Base-by-base conservation (phyloP, 2,329 filamentous ascomycete genomes). In the Colletotrichum euphorbiae region DNA sequence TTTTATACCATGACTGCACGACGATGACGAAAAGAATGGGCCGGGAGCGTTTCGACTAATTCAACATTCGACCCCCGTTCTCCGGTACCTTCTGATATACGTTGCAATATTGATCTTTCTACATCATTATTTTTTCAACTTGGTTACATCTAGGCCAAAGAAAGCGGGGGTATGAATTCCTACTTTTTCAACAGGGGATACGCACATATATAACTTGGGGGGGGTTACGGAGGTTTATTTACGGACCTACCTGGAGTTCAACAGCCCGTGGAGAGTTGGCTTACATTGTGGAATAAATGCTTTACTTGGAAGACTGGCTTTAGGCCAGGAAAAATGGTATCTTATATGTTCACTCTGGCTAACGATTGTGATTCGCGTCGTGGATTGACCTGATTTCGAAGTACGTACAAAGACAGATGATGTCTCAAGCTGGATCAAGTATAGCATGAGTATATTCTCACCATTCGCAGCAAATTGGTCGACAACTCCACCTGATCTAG, bases 171-270 rank as follows among this genome's bases (percentile, higher is more conserved):
- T 54, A 33, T 45, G 60, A 48, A 21, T 62, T 58, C 38, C 64
- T 64, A 52, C 52, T 36, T 51, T 64, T 67, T 67, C 64, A 67
- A 64, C 64, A 67, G 46, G 36, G 60, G 51, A 57, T 15, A 52
- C 8, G 33, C 21, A 40, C 46, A 6, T 17, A 64, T 4, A 52
- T 28, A 67, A 11, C 28, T 28, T 38, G 12, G 13, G 56, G 13
- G 56, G 56, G 42, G 7, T 38, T 31, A 46, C 45, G 19, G 45
- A 24, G n/a, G 19, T 38, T 40, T 15, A 19, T 31, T 8, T 38
- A 46, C 3, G 36, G 60, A 45, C 38, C 38, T 54, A 64, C 28
- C 45, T 28, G 64, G 64, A 58, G 60, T 64, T 54, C 45, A 58
- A 58, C 45, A 40, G 21, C 38, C 46, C 2, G 51, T 36, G 51